Base-by-base conservation (phyloP, 495 filamentous ascomycete genomes). In the Neohortaea acidophila region DNA sequence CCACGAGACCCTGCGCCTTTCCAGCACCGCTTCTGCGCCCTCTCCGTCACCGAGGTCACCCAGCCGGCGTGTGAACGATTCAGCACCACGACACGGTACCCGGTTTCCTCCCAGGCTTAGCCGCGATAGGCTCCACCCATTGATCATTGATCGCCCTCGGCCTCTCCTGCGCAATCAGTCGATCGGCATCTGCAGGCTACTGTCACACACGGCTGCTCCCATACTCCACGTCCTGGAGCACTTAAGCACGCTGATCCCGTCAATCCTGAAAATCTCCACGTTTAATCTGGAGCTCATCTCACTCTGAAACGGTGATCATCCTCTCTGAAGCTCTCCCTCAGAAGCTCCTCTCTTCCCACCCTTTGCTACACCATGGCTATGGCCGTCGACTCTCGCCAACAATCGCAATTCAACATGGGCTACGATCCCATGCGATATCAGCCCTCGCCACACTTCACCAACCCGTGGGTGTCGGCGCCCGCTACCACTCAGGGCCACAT, bases 391-490 rank as follows among this genome's bases (percentile, higher is more conserved):
- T 81, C 66, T 67, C 70, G 34, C 77, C 83, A 61, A 75, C 46
- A 49, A 26, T 17, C 11, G n/a, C 24, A 21, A 21, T 31, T 17
- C 41, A 29, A 8, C 41, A 72, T 87, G 67, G 71, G 72, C 59
- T 92, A 86, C 66, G 81, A 87, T 59, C 75, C 75, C 58, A 66
- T 80, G 53, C 71, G 75, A 47, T 79, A 78, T 63, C 77, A 65
- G 62, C 76, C 65, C 36, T 59, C 72, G 31, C 83, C 85, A 33
- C 81, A 87, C 54, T 96, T 96, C 66, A 85, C 82, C 54, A 85
- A 96, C 58, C 87, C 87, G 12, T 96, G 86, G 86, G 67, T 66
- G 39, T 64, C 77, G 39, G 60, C 41, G 13, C 25, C 75, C 20
- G 69, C 77, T 14, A 62, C 72, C 33, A 64, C 66, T 30, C 59